Base-by-base conservation (phyloP, 768 basidiomycete genomes). In the Lactarius sp. region DNA sequence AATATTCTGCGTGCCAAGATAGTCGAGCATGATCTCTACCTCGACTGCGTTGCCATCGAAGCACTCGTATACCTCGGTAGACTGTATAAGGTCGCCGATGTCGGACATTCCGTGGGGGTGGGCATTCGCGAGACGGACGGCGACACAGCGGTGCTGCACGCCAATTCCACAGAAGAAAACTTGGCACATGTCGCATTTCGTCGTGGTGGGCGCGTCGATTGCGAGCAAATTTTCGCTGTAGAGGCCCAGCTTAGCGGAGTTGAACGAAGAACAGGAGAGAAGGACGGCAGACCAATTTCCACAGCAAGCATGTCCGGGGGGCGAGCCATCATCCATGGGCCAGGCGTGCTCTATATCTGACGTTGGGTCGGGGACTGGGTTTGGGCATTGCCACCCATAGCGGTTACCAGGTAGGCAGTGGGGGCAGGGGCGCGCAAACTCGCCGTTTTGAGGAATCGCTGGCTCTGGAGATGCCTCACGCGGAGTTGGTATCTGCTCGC, bases 11-110 rank as follows among this genome's bases (percentile, higher is more conserved):
- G 78, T 78, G 14, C 82, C 81, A 50, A 93, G 74, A 73, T 92
- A 92, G 71, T 94, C 92, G 49, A 94, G 75, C 83, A 94, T 83
- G 62, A 90, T 83, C 39, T 93, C 92, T 34, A 90, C 90, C 72
- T 94, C 92, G 27, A 90, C 81, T 0, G 80, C 82, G 70, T 94
- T 93, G 66, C 80, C 80, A 66, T 86, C 82, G 71, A 94, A 94
- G 68, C 83, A 87, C 36, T 92, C 92, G 65, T 92, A 94, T n/a
- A 82, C 72, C 62, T 88, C 86, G 0, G 83, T 73, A 33, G 86
- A 88, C 72, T 88, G 84, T 46, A 94, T 86, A 54, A 94, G 78
- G 72, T 94, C 92, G n/a, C 81, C 74, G 20, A 91, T 71, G 65
- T 85, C 87, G 13, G 77, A 75, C 72, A 92, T 75, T 33, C 81